These are phyloP conservation scores for Hyaloscypha finlandica DNA, from an alignment of 495 filamentous ascomycete genomes.

Conservation along the genomic window DNA sequence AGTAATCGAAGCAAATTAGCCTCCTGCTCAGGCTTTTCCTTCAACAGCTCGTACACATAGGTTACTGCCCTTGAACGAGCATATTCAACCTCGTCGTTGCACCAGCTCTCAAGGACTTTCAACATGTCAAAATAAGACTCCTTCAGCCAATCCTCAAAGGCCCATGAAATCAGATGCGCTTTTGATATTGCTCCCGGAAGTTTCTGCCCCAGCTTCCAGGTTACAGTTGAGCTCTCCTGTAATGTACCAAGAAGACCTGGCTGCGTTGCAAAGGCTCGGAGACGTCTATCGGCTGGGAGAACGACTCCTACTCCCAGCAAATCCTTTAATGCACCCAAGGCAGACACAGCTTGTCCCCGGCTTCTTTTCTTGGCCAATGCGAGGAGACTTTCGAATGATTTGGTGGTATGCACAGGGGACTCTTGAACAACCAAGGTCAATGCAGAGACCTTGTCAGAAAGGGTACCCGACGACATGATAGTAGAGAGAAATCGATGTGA, in stretches of 20 bases:
- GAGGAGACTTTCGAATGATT: constrained; percentile 81
- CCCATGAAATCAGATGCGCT: constrained; percentile 82
- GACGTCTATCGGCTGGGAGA: constrained; percentile 77
- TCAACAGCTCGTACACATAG: constrained; percentile 85
- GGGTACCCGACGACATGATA: constrained; percentile 94
- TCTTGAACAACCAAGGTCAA: constrained; percentile 92
- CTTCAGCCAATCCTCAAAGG: constrained; percentile 94
- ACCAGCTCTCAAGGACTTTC: constrained; percentile 87
- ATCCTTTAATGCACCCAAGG: constrained; percentile 89
- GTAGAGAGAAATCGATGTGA: constrained; percentile 92
- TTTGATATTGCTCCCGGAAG: constrained; percentile 72
- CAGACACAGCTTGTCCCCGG: constrained; percentile 89
- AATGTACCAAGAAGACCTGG: constrained; percentile 71
- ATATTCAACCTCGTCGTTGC: constrained; percentile 90
- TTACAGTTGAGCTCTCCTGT: constrained; percentile 50
- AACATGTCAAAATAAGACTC: constrained; percentile 87
- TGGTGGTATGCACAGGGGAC: constrained; percentile 88
- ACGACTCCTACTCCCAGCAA: constrained; percentile 85
- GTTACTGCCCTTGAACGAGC: constrained; percentile 82
- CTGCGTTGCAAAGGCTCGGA: constrained; percentile 78
- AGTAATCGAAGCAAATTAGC: constrained; percentile 87
- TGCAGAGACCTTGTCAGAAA: constrained; percentile 95
- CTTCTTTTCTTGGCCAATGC: constrained; percentile 83
- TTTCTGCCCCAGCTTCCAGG: constrained; percentile 65
- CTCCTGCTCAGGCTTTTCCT: constrained; percentile 96